Base-by-base conservation (phyloP, 768 basidiomycete species). In the Kondoa subrosea region DNA sequence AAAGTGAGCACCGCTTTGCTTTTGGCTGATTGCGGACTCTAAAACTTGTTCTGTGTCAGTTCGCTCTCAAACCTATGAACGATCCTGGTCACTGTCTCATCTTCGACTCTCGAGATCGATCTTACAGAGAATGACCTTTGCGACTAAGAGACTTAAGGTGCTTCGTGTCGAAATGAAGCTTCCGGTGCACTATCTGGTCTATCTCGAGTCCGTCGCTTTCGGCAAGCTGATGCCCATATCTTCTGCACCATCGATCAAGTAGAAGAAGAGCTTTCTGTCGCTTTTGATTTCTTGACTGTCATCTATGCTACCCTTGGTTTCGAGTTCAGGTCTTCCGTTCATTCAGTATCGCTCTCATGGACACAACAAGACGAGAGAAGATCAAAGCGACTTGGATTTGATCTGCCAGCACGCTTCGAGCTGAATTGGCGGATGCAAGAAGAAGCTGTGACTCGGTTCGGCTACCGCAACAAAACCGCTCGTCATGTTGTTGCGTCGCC, bases 321-420 rank as follows among this genome's bases (percentile, higher is more conserved):
- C 75, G 86, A 88, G 26, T 95, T 93, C 82, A 84, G 85, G 72
- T 85, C 97, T 40, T 57, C 29, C 64, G 14, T 31, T 34, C 34
- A 8, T 40, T 96, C 74, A 95, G 97, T 78, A 93, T 99, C 79
- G 90, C 88, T 69, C 87, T 97, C 76, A 84, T 85, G 29, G 95
- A 99, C 74, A 92, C 95, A 0, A 81, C 97, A 27, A 84, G 82
- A 40, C 85, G 95, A 59, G 89, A 90, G 27, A 93, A 91, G 85
- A n/a, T n/a, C 95, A 99, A 78, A 97, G 93, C 74, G 95, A 79
- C 87, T 99, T 68, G 93, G 97, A 80, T 99, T 96, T 84, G 91
- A 99, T 78, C 84, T 99, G 1, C 95, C 95, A 12, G 86, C 95
- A 74, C 86, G 90, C 56, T 97, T 97, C 83, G 87, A 95, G 77